A percentile compares a stretch with the other conserved stretches of the same genome.
phyloP scores from a whole-genome alignment of 2,329 filamentous ascomycete species.

The Pyricularia sp. region DNA sequence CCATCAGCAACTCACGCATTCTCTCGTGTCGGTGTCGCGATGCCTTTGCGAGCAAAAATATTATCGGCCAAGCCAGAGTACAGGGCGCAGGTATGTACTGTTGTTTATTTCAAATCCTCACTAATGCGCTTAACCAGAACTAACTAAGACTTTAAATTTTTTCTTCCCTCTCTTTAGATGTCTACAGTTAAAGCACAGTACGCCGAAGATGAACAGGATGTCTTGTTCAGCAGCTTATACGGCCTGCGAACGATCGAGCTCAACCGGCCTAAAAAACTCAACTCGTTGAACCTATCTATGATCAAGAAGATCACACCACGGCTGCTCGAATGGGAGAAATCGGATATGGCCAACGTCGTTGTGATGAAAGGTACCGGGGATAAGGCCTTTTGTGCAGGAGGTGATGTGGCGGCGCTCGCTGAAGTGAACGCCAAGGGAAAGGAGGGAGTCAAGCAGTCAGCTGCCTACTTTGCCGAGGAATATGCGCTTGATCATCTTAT shows the following conservation, averaged over 20 bases:
- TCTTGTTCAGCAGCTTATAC: conserved; percentile 79
- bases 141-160: not conserved
- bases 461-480: conserved; percentile 85
- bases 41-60: conserved; percentile 74
- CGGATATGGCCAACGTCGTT: conserved; percentile 82
- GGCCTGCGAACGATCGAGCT: conserved; percentile 86
- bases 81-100: conserved; percentile 34
- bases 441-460: conserved; percentile 60
- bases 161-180: conserved; percentile 17
- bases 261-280: conserved; percentile 84
- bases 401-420: conserved; percentile 75
- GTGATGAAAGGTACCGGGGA: conserved; percentile 82
- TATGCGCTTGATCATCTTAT: conserved; percentile 95
- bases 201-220: conserved; percentile 73
- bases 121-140: conserved; percentile 1
- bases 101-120: not conserved
- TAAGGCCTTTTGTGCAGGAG: conserved; percentile 82
- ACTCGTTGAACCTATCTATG: conserved; percentile 91
- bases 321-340: conserved; percentile 87
- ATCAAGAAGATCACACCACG: conserved; percentile 84
- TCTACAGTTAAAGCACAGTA: conserved; percentile 39
- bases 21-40: conserved; percentile 31
- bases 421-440: conserved; percentile 53
- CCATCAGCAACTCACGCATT: conserved; percentile 14
- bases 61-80: conserved; percentile 42